A percentile compares a stretch with the other conserved stretches of the same genome.
Evolutionary conservation across 148 eudicot species (phyloP).

Genomic region (Polygonum aviculare): DNA sequence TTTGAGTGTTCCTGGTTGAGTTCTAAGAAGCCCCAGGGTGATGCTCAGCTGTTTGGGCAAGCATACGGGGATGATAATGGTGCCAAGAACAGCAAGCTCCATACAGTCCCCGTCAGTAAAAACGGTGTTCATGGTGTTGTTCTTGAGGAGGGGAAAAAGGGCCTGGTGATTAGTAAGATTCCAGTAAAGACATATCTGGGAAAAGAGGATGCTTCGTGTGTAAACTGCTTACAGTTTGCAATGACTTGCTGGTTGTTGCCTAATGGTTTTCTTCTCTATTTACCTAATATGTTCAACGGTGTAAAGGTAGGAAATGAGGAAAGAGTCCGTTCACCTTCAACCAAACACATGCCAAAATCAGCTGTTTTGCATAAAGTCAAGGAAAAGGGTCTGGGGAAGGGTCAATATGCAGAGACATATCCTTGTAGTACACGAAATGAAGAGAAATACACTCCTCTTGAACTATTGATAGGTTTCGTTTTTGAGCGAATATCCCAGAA

Average conservation of each 20-base stretch:
- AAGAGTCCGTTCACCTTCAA: conserved; percentile 16
- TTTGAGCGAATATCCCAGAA: conserved; percentile 55
- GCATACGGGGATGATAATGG: conserved; percentile 15
- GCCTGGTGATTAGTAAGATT: conserved; percentile 33
- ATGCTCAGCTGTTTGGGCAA: conserved; percentile 22
- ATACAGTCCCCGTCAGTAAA: conserved; percentile 21
- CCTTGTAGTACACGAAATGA: conserved; percentile 25
- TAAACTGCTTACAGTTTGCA: conserved; percentile 71
- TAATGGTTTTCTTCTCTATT: conserved; percentile 56
- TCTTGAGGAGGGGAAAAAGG: conserved; percentile 52
- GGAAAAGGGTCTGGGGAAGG: conserved; percentile 28
- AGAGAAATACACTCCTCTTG: conserved; percentile 48
- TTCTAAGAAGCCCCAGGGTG: conserved; percentile 23
- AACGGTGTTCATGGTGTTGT: conserved; percentile 19
- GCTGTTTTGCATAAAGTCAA: conserved; percentile 24
- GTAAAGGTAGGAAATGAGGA: conserved; percentile 30
- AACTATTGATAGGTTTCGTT: conserved; percentile 50
- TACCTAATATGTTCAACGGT: conserved; percentile 50
- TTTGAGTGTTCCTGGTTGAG: conserved; percentile 65
- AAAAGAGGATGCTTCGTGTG: conserved; percentile 42
- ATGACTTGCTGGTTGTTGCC: conserved; percentile 63
- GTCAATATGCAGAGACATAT: conserved; percentile 22
- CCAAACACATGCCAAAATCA: conserved; percentile 18
- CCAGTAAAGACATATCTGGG: conserved; percentile 49
- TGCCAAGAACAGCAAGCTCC: conserved; percentile 22